These are phyloP conservation scores for Corinectria fuckeliana DNA, from an alignment of 2,329 filamentous ascomycete genomes.

Conservation along the genomic window DNA sequence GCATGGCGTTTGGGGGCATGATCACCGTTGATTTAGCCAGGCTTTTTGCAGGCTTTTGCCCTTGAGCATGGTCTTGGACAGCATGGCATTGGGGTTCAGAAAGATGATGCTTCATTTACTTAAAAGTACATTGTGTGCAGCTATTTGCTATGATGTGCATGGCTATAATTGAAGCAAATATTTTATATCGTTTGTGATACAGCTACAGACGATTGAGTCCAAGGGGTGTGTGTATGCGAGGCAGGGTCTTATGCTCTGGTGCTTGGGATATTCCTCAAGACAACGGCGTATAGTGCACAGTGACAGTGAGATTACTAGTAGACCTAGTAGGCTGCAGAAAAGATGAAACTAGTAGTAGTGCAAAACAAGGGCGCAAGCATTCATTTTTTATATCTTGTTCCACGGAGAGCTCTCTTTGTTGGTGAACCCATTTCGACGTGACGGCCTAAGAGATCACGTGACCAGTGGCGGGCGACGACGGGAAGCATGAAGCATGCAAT, in stretches of 20 bases:
- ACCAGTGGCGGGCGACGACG: background rate
- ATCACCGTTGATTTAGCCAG: slow-evolving; percentile 26
- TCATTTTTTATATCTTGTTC: no score
- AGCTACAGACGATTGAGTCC: background rate
- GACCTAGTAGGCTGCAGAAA: no score
- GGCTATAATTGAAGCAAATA: background rate
- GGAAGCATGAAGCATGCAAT: background rate
- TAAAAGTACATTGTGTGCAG: background rate
- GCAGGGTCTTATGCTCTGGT: no score
- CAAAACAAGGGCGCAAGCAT: no score
- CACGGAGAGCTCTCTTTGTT: background rate
- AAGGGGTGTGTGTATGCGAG: no score
- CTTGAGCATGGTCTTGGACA: slow-evolving; percentile 30
- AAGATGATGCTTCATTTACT: background rate
- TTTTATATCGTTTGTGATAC: background rate
- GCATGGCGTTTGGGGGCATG: slow-evolving; percentile 33
- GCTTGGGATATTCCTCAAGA: no score
- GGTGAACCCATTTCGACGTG: background rate
- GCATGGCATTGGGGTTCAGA: slow-evolving; percentile 1
- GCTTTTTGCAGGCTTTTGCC: slow-evolving; percentile 13
- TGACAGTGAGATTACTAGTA: no score
- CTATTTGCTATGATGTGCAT: background rate
- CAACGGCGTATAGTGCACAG: no score
- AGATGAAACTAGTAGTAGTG: no score
- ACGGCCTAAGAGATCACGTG: slow-evolving; percentile 8